Base-by-base conservation (phyloP, 257 asterid genomes). In the Apocynum venetum region DNA sequence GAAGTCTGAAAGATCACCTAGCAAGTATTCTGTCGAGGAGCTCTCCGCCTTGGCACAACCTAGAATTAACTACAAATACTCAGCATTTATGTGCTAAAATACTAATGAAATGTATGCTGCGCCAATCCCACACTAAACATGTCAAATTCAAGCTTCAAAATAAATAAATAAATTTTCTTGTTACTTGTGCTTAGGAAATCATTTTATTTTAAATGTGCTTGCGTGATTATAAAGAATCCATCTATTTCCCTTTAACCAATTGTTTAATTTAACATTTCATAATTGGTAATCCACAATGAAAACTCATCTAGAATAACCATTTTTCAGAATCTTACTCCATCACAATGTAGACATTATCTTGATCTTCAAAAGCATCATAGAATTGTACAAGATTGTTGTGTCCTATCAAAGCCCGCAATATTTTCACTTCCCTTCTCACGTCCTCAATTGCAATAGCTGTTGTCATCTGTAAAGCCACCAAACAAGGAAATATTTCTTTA, bases 21-120 rank as follows among this genome's bases (percentile, higher is more conserved):
- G 85, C 77, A 40, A 91, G 87, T 71, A 89, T 89, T 79, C 88
- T 84, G 79, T 91, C 97, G 10, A 91, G 86, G 56, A 91, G 95
- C 82, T 86, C 97, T 80, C 92, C 97, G 53, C 97, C 97, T 86
- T 89, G 85, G 78, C 95, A 91, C 86, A 91, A 79, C 86, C 95
- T 91, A 89, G 57, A 79, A 55, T 8, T 47, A 68, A 80, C 13
- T 19, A 66, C 2, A 44, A 80, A 11, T 10, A 13, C 51, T 73
- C 20, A 73, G 60, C 75, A 65, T 35, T 3, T 17, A 51, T 25
- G 17, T n/a, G 36, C 3, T 8, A 19, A 66, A 55, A 77, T 8
- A 55, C 7, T 68, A 25, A 69, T 4, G 3, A 55, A 36, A 38
- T 47, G 73, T 57, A 60, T 12, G 70, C 46, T 36, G 41, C 55